Percentiles rank a stretch among this genome's conserved stretches.
These are phyloP conservation scores for Dothiorella sarmentorum DNA, from an alignment of 2,329 filamentous ascomycete genomes.

Conservation along the genomic window DNA sequence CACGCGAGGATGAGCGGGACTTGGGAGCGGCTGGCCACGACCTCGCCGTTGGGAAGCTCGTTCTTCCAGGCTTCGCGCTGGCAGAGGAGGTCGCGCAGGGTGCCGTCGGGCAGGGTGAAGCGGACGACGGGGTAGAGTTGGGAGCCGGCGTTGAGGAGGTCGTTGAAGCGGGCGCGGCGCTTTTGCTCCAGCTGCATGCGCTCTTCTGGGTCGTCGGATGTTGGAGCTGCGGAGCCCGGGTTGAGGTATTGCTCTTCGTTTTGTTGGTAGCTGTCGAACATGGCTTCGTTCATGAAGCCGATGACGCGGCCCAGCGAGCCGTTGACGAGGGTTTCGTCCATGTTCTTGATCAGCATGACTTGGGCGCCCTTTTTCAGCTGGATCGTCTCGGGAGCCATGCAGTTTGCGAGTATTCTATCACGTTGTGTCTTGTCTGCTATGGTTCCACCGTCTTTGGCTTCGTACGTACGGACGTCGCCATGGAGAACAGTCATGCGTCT, in stretches of 20 bases:
- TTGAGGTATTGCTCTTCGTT: constrained; percentile 55
- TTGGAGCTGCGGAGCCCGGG: constrained; percentile 20
- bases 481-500: constrained; percentile 68
- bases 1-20: constrained; percentile 88
- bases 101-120: constrained; percentile 77
- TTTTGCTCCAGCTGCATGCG: constrained; percentile 57
- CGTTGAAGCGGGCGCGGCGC: constrained; percentile 42
- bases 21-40: constrained; percentile 77
- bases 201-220: constrained; percentile 24
- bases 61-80: constrained; percentile 93
- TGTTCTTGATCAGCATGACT: constrained; percentile 99
- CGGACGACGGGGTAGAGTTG: constrained; percentile 77
- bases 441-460: constrained; percentile 70
- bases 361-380: constrained; percentile 88
- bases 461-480: constrained; percentile 65
- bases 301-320: constrained; percentile 86
- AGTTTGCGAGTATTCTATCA: constrained; percentile 77
- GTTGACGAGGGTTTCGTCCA: constrained; percentile 91
- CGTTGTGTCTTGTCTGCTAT: constrained; percentile 63
- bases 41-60: constrained; percentile 89
- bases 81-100: constrained; percentile 71
- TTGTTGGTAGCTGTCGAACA: constrained; percentile 56
- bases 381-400: constrained; percentile 84
- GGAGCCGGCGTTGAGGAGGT: constrained; percentile 45
- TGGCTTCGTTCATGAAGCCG: constrained; percentile 70